These are phyloP conservation scores for Chlorophyllum brunneum DNA, from an alignment of 768 basidiomycete genomes.

Conservation along the genomic window DNA sequence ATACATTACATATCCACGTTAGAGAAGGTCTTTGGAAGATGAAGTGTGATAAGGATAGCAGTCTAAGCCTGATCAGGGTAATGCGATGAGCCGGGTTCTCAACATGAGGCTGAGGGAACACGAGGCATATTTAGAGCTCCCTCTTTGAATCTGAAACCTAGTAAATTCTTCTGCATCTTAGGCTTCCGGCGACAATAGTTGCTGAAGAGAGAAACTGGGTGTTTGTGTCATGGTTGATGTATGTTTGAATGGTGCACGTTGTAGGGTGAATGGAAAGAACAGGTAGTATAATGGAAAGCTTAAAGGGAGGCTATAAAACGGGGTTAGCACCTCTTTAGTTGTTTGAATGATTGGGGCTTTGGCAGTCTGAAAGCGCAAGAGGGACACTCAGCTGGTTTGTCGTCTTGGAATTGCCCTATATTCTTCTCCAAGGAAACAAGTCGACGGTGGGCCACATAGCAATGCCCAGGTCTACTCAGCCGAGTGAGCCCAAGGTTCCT, in stretches of 20 bases:
- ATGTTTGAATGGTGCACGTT: background rate
- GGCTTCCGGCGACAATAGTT: background rate
- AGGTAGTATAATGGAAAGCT: background rate
- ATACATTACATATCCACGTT: no score
- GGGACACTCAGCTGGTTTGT: no score
- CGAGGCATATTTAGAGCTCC: background rate
- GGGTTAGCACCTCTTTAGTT: no score
- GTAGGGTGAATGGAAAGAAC: background rate
- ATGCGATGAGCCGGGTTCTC: background rate
- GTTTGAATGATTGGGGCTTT: no score
- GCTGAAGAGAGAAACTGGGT: background rate
- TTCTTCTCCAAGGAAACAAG: no score
- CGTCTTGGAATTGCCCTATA: no score
- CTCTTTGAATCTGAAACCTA: background rate
- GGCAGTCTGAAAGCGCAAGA: no score
- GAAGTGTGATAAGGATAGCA: no score
- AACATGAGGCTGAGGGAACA: constrained; percentile 7
- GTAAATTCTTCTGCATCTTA: background rate
- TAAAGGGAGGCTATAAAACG: background rate
- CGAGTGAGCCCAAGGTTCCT: no score
- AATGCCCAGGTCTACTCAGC: no score
- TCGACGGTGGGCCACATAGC: background rate
- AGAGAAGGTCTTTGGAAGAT: no score
- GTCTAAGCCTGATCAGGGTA: no score
- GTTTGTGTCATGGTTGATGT: background rate